Conservation (phyloP, 257 asterid genomes). For the Solanum rostratum region DNA sequence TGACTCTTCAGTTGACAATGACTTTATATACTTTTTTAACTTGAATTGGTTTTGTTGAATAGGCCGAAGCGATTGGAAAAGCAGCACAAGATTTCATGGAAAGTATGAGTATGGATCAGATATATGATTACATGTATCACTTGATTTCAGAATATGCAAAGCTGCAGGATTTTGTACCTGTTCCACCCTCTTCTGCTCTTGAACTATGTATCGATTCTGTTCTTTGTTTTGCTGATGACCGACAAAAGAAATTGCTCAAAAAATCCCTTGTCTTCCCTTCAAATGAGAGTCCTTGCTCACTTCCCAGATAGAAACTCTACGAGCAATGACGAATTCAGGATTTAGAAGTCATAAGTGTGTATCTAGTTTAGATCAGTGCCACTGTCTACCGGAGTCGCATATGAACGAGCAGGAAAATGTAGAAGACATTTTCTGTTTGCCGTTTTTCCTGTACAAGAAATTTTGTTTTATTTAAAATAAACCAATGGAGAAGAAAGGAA, state of each 20-base stretch:
- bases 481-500: neutral
- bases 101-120: constrained; percentile 40
- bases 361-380: neutral
- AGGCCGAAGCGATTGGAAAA: constrained; percentile 56
- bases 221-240: constrained; percentile 50
- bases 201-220: constrained; percentile 42
- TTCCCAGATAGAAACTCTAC: neutral
- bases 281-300: constrained; percentile 30
- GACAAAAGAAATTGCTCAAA: constrained; percentile 31
- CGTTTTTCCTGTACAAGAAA: neutral
- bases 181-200: constrained; percentile 28
- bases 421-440: neutral
- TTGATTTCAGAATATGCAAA: constrained; percentile 38
- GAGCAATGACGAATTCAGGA: neutral
- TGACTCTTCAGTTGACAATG: neutral
- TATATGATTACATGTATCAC: constrained; percentile 70
- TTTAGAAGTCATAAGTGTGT: neutral
- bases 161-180: constrained; percentile 43
- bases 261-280: constrained; percentile 30
- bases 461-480: neutral
- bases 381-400: neutral
- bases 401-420: neutral
- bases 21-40: neutral
- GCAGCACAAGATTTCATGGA: constrained; percentile 55
- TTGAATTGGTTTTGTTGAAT: neutral